A percentile compares a stretch with the other conserved stretches of the same genome.
These are phyloP conservation scores for Tuber magnatum DNA, from an alignment of 495 filamentous ascomycete genomes.

Conservation along the genomic window DNA sequence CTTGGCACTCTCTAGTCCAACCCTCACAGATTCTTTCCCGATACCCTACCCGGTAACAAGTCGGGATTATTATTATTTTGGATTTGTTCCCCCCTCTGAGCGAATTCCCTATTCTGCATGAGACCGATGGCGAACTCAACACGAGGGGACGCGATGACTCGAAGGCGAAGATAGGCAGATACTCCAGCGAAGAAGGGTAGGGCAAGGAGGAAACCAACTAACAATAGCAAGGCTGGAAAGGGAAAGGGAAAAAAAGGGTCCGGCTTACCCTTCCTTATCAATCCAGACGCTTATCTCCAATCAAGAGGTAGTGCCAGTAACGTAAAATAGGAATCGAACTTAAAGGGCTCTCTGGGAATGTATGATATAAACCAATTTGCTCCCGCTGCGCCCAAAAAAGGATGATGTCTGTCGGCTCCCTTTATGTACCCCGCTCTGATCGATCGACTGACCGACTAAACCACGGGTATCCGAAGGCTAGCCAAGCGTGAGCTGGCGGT, in stretches of 20 bases:
- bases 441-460: neutral
- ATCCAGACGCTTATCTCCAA: neutral
- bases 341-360: neutral
- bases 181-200: neutral
- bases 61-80: neutral
- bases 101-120: neutral
- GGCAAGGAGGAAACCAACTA: neutral
- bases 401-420: neutral
- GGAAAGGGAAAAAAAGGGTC: neutral
- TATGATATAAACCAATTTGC: neutral
- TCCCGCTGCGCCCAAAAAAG: neutral
- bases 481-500: neutral
- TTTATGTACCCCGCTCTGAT: neutral
- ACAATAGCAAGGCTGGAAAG: neutral
- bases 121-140: conserved; percentile 1
- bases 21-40: neutral
- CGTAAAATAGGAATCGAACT: neutral
- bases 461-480: neutral
- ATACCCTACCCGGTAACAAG: neutral
- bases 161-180: neutral
- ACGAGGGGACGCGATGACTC: conserved; percentile 1
- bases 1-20: neutral
- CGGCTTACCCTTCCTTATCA: neutral
- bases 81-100: neutral
- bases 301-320: neutral